Percentiles rank a stretch among this genome's conserved stretches.
Conservation (phyloP, 2,329 filamentous ascomycete species). For the Penicillium sp. region DNA sequence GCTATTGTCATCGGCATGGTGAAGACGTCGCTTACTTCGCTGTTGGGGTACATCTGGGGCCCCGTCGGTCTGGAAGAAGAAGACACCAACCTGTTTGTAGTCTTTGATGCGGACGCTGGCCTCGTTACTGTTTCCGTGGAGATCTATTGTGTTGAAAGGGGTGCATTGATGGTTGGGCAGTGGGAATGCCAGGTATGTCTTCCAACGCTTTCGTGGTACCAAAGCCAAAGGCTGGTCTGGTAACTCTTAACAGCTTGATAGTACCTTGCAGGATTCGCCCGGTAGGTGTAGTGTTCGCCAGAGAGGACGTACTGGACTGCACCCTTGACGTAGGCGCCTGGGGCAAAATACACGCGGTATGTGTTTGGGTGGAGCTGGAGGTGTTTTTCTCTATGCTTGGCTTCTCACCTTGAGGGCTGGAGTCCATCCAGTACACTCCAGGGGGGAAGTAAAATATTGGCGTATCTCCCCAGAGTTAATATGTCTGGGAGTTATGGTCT, state of each 20-base stretch:
- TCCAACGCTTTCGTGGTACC: slow-evolving; percentile 28
- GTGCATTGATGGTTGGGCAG: slow-evolving; percentile 39
- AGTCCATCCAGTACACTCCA: slow-evolving; percentile 30
- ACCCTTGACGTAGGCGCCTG: slow-evolving; percentile 46
- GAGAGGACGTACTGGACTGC: slow-evolving; percentile 45
- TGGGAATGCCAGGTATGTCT: slow-evolving; percentile 31
- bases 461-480: slow-evolving; percentile 23
- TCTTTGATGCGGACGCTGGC: slow-evolving; percentile 25
- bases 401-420: slow-evolving; percentile 5
- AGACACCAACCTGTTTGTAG: slow-evolving; percentile 48
- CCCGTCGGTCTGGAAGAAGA: slow-evolving; percentile 46
- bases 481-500: slow-evolving; percentile 28
- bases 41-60: slow-evolving; percentile 35
- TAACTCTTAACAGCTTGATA: slow-evolving; percentile 37
- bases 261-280: slow-evolving; percentile 37
- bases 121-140: slow-evolving; percentile 20
- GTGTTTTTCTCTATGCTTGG: slow-evolving; percentile 17
- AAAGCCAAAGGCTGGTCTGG: slow-evolving; percentile 38
- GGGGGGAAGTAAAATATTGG: slow-evolving; percentile 29
- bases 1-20: slow-evolving; percentile 42
- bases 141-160: slow-evolving; percentile 47
- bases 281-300: slow-evolving; percentile 46
- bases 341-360: slow-evolving; percentile 35
- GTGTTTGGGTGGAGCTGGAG: slow-evolving; percentile 28
- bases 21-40: slow-evolving; percentile 39